Base-by-base conservation (phyloP, 441 rosid genomes). In the Manihot esculenta region DNA sequence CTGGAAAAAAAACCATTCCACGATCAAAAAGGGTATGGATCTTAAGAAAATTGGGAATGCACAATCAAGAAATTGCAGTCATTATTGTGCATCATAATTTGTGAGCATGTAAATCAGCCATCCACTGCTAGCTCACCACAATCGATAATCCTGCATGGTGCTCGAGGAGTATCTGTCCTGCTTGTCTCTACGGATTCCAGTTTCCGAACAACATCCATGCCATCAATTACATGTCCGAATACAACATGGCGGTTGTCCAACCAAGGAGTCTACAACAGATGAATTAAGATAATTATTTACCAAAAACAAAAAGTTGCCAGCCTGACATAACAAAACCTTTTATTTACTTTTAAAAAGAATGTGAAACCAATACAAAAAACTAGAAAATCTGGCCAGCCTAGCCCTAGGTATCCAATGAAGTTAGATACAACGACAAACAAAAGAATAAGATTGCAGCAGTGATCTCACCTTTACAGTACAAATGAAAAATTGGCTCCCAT, bases 401-500 rank as follows among this genome's bases (percentile, higher is more conserved):
- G 48, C 20, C 9, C 66, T 35, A 56, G 58, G 35, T 64, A 14
- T 33, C 48, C 2, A 27, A 18, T 41, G 55, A 24, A 68, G 17
- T 48, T 20, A 27, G 18, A 73, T 44, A 68, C 9, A 54, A n/a
- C 35, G 56, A 53, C 47, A 38, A 58, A 60, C 23, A 70, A 76
- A 69, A 47, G 9, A 59, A 67, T 20, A 72, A 44, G 50, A 66
- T 14, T 59, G 51, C 56, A 62, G 63, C 77, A 68, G 50, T 49
- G 33, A 41, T 65, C 72, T 76, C 41, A 94, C 97, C 94, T 84
- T 85, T 50, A 95, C 97, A 18, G 98, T 93, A 81, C 99, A 93
- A 74, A 95, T 89, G 76, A 94, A 92, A 82, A 94, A 91, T 71
- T 94, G 99, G 82, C 99, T 93, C 68, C 98, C 97, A 69, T 95